A percentile compares a stretch with the other conserved stretches of the same genome.
Evolutionary conservation across 176 grass and related monocot species (phyloP).

Genomic region (Phragmites australis): DNA sequence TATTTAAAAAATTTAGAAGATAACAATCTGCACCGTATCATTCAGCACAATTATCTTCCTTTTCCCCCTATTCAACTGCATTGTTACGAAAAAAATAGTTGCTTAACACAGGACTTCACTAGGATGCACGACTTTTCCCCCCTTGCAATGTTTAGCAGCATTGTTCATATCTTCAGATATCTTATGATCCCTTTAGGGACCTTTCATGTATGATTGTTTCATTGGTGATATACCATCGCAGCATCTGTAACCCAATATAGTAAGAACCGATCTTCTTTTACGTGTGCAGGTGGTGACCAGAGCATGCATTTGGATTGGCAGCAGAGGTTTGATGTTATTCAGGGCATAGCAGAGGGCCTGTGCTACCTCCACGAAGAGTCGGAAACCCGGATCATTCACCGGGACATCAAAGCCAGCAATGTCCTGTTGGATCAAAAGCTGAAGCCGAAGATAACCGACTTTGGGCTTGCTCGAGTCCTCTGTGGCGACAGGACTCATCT

Average conservation of each 20-base stretch:
- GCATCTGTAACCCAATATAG: background rate
- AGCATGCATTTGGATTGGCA: slow-evolving; percentile 28
- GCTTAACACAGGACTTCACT: background rate
- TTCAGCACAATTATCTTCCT: background rate
- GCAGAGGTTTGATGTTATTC: slow-evolving; percentile 32
- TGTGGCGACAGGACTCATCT: slow-evolving; percentile 27
- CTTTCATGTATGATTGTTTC: background rate
- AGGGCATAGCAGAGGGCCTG: slow-evolving; percentile 36
- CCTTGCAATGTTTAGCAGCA: background rate
- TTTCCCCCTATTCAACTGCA: background rate
- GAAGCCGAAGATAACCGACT: slow-evolving; percentile 37
- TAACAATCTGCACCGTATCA: background rate
- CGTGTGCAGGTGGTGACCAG: slow-evolving; percentile 31
- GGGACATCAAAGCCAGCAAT: slow-evolving; percentile 45
- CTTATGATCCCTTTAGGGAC: background rate
- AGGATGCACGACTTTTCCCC: background rate
- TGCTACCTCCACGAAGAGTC: slow-evolving; percentile 43
- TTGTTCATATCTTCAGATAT: background rate
- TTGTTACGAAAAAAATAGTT: background rate
- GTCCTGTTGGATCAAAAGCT: slow-evolving; percentile 37
- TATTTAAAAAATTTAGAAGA: background rate
- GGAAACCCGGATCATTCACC: slow-evolving; percentile 42
- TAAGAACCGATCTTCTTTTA: background rate
- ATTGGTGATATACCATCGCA: background rate
- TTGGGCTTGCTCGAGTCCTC: slow-evolving; percentile 37